A percentile compares a stretch with the other conserved stretches of the same genome.
Evolutionary conservation across 179 eudicot species (phyloP).

Genomic region (Camellia oleifera): DNA sequence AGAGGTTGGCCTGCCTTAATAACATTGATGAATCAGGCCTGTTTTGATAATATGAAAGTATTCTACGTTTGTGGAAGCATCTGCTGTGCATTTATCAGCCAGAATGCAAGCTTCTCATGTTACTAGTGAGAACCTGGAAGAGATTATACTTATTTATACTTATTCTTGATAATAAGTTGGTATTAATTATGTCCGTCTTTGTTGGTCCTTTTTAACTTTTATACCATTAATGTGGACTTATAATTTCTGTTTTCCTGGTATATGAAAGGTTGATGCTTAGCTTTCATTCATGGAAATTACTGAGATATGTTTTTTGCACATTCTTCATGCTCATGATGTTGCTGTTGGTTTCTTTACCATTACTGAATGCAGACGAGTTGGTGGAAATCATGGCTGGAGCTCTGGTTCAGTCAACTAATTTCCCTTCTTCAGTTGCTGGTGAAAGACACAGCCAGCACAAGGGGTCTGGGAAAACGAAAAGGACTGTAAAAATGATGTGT

Average conservation of each 20-base stretch:
- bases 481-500: constrained; percentile 52
- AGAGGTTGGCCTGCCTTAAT: neutral
- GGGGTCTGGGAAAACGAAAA: constrained; percentile 50
- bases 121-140: neutral
- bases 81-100: neutral
- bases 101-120: neutral
- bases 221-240: neutral
- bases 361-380: constrained; percentile 29
- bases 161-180: neutral
- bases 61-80: neutral
- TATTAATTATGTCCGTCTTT: neutral
- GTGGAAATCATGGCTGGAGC: constrained; percentile 71
- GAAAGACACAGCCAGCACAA: constrained; percentile 48
- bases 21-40: neutral
- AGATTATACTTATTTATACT: neutral
- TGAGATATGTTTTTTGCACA: constrained; percentile 4
- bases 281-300: constrained; percentile 6
- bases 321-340: neutral
- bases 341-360: constrained; percentile 11
- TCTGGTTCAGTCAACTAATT: constrained; percentile 60
- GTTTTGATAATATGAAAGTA: neutral
- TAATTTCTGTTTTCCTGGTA: neutral
- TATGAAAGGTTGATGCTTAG: neutral
- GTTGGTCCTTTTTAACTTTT: neutral
- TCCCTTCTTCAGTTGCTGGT: constrained; percentile 47